Conservation (phyloP, 2,329 filamentous ascomycete genomes). For the Xylaria sp. region DNA sequence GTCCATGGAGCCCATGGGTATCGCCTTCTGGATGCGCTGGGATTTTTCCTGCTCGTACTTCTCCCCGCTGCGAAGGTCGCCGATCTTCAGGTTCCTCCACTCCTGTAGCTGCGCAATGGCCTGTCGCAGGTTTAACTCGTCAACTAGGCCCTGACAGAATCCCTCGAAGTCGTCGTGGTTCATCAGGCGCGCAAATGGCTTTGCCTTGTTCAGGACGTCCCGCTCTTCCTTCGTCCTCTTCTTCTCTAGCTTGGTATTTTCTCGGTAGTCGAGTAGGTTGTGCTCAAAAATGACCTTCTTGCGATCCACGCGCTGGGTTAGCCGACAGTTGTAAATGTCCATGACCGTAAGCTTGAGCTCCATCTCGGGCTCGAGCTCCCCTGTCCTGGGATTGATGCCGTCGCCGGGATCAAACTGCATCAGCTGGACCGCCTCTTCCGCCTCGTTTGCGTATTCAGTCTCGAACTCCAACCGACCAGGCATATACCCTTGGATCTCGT, state of each 20-base stretch:
- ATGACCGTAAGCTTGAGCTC: conserved; percentile 97
- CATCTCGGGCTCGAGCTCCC: conserved; percentile 91
- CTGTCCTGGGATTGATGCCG: conserved; percentile 79
- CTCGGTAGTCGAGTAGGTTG: conserved; percentile 87
- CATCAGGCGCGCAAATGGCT: conserved; percentile 97
- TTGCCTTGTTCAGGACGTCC: conserved; percentile 88
- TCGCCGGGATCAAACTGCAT: conserved; percentile 99
- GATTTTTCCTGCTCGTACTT: conserved; percentile 92
- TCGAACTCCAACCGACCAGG: conserved; percentile 96
- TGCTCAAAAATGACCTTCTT: conserved; percentile 98
- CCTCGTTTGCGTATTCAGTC: conserved; percentile 96
- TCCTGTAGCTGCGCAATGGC: conserved; percentile 91
- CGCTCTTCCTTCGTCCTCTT: conserved; percentile 94
- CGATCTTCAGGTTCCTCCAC: conserved; percentile 84
- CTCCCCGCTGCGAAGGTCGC: conserved; percentile 81
- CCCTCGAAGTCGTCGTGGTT: conserved; percentile 87
- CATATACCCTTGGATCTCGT: conserved; percentile 99
- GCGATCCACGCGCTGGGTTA: conserved; percentile 88
- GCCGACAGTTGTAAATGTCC: conserved; percentile 93
- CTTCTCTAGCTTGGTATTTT: conserved; percentile 88
- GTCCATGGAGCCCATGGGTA: conserved; percentile 81
- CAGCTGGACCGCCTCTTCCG: conserved; percentile 95
- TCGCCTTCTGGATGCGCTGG: conserved; percentile 67
- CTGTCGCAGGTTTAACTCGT: conserved; percentile 87
- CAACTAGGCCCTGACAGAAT: conserved; percentile 81